Evolutionary conservation across 305 asterid genomes (phyloP), one percentile per base, ranked within the genome.

Genomic region (Solanum aculeatissimum): DNA sequence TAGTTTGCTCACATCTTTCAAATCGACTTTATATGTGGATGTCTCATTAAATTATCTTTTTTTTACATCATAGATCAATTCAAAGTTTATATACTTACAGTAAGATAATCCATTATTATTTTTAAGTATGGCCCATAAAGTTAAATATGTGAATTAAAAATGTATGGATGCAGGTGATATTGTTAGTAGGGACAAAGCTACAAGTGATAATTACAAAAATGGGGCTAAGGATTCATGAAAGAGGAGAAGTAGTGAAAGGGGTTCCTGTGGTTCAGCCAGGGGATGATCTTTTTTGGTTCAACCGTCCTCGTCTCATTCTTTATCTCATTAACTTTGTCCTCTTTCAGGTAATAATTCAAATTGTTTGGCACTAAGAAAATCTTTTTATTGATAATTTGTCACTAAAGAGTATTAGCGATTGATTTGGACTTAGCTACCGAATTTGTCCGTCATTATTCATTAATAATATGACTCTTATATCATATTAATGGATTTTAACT

Each of bases 131-230:
- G 0, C 10, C 4, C 9, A 9, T 19, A 38, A 71, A 35, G 32
- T 0, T 40, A 18, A 12, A 2, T 35, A 71, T 40, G 5, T 18
- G 11, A 23, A 60, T 69, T 6, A 35, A 68, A 70, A 13, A 57
- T 57, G 13, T 8, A 57, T n/a, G 5, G 0, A n/a, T 85, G 58
- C 94, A 95, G 98, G 89, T 94, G 25, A 92, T 95, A 82, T 84
- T 95, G 83, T 51, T 96, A 80, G 95, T 96, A 6, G 99, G 99
- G 83, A 93, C 98, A 11, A 95, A 96, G 85, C 90, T 95, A 42
- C 99, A 96, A 90, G 98, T 95, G 53, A 91, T 95, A 77, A 96
- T 96, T 63, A 94, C 99, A 15, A 93, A 92, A 87, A 93, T 95
- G 99, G 99, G 97, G 1, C 88, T 93, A 51, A 87, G 95, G 57